phyloP scores from a whole-genome alignment of 495 filamentous ascomycete genomes.

The Podospora conica region DNA sequence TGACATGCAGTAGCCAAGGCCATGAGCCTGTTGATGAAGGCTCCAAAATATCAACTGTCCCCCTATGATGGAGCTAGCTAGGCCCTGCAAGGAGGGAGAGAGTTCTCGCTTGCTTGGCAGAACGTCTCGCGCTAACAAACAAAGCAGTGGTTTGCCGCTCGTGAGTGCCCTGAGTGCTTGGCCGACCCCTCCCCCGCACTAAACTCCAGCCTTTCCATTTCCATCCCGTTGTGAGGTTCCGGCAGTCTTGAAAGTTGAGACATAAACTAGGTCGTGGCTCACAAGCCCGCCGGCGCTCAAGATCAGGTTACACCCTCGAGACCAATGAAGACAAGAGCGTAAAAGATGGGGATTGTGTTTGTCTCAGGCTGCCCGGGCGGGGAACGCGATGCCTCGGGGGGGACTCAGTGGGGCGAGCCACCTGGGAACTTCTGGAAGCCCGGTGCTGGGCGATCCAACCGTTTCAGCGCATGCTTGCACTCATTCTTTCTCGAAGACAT shows the following conservation, averaged over 20 bases:
- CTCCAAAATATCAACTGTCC: too few relatives aligned
- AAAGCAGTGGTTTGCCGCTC: too few relatives aligned
- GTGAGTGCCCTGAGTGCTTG: not conserved
- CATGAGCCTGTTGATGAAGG: too few relatives aligned
- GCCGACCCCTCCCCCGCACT: not conserved
- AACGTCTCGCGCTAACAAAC: too few relatives aligned
- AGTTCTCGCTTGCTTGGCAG: too few relatives aligned
- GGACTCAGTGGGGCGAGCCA: not conserved
- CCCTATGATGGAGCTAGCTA: too few relatives aligned
- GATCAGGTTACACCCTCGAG: not conserved
- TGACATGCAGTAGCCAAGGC: too few relatives aligned
- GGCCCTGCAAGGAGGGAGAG: too few relatives aligned
- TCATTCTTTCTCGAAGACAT: not conserved
- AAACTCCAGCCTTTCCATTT: not conserved
- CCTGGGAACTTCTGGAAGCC: not conserved
- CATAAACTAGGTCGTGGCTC: not conserved
- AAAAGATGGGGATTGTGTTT: not conserved
- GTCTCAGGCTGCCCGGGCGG: not conserved
- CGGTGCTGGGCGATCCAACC: not conserved
- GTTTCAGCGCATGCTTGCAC: not conserved
- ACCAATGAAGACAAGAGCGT: not conserved
- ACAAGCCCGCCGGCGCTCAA: not conserved
- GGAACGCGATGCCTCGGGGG: not conserved
- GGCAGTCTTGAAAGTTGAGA: not conserved
- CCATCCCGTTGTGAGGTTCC: not conserved